Conservation (phyloP, 2,329 filamentous ascomycete genomes). For the Xylariaceae sp. region DNA sequence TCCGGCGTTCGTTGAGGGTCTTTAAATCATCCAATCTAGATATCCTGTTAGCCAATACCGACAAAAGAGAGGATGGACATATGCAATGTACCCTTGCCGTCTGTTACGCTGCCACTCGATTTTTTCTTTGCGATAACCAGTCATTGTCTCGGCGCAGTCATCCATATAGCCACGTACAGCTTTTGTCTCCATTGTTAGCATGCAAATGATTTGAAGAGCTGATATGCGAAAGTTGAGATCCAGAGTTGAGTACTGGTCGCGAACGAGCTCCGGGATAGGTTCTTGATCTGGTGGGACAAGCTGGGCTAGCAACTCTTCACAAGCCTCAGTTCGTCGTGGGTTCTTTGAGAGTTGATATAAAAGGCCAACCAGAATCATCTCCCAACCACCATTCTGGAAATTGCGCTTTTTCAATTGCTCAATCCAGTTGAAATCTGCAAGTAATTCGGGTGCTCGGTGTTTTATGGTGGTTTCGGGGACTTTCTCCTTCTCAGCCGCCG, state of each 20-base stretch:
- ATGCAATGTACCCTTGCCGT: constrained; percentile 52
- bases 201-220: constrained; percentile 78
- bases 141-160: constrained; percentile 91
- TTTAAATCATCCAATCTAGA: constrained; percentile 66
- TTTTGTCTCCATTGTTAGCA: constrained; percentile 81
- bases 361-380: constrained; percentile 81
- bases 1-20: constrained; percentile 66
- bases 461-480: constrained; percentile 46
- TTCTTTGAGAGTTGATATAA: constrained; percentile 79
- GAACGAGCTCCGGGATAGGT: constrained; percentile 70
- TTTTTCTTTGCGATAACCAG: constrained; percentile 88
- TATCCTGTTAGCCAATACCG: constrained; percentile 9
- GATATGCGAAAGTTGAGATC: constrained; percentile 79
- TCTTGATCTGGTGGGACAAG: constrained; percentile 76
- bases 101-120: constrained; percentile 84
- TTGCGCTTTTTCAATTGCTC: constrained; percentile 77
- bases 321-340: constrained; percentile 63
- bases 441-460: constrained; percentile 72
- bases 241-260: constrained; percentile 66
- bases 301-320: constrained; percentile 73
- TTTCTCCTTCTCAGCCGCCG: constrained; percentile 48
- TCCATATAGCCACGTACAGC: constrained; percentile 85
- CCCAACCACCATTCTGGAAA: constrained; percentile 86
- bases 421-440: constrained; percentile 75
- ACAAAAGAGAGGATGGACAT: not conserved